These are phyloP conservation scores for Aspergillus ustus DNA, from an alignment of 2,329 filamentous ascomycete species.

Conservation along the genomic window DNA sequence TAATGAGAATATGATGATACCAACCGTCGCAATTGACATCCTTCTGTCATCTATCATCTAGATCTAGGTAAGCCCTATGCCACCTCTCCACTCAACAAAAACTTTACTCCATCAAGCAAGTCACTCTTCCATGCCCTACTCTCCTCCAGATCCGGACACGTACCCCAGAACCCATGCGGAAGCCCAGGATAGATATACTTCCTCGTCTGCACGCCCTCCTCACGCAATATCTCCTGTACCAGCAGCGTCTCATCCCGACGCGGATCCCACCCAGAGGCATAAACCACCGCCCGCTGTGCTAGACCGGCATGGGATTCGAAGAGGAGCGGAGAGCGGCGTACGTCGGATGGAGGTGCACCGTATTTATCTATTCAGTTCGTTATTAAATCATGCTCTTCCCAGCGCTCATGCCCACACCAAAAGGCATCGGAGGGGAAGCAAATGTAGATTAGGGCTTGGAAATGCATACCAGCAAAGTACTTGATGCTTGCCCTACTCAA, in stretches of 20 bases:
- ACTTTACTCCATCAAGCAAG: conserved; percentile 26
- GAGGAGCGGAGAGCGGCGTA: conserved; percentile 44
- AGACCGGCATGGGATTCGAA: conserved; percentile 39
- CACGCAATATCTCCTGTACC: conserved; percentile 48
- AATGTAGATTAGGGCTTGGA: background rate
- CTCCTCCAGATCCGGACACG: conserved; percentile 36
- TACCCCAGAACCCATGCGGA: conserved; percentile 39
- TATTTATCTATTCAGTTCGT: conserved; percentile 25
- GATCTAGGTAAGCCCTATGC: background rate
- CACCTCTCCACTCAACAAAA: conserved; percentile 9
- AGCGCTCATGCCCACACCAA: too few species aligned
- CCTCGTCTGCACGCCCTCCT: conserved; percentile 45
- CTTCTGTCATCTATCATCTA: background rate
- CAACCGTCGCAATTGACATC: background rate
- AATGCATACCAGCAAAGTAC: conserved; percentile 34
- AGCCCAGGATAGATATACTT: conserved; percentile 47
- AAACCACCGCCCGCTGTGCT: conserved; percentile 48
- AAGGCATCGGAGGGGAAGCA: too few species aligned
- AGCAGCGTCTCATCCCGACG: conserved; percentile 55
- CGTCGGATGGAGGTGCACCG: conserved; percentile 38
- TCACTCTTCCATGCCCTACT: conserved; percentile 37
- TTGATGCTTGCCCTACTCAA: conserved; percentile 44
- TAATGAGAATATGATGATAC: background rate
- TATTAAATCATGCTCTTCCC: background rate
- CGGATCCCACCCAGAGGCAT: conserved; percentile 55